Conservation (phyloP, 2,329 filamentous ascomycete genomes). For the Penicillium glabrum region DNA sequence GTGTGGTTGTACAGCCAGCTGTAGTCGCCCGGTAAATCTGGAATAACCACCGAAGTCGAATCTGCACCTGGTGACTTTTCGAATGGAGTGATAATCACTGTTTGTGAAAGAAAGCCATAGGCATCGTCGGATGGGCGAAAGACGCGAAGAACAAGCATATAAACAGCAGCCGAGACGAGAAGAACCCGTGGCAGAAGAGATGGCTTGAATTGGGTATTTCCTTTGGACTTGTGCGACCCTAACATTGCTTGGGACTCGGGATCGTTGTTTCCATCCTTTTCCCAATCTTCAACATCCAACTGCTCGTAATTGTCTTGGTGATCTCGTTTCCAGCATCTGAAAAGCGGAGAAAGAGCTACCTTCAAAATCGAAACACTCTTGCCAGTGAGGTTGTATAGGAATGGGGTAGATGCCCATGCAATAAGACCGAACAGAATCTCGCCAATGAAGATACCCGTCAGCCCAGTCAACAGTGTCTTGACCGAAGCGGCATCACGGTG, state of each 20-base stretch:
- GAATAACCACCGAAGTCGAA: constrained; percentile 12
- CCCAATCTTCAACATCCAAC: constrained; percentile 14
- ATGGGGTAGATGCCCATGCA: constrained; percentile 17
- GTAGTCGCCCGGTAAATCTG: constrained; percentile 16
- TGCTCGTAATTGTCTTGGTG: constrained; percentile 8
- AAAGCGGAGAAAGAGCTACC: not conserved
- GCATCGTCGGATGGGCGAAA: constrained; percentile 16
- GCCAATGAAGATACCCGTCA: constrained; percentile 21
- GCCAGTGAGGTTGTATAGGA: constrained; percentile 13
- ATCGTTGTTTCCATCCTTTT: constrained; percentile 5
- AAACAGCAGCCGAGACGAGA: not conserved
- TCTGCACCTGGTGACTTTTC: constrained; percentile 6
- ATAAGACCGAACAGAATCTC: constrained; percentile 16
- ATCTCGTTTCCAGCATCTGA: constrained; percentile 6
- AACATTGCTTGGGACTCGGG: constrained; percentile 4
- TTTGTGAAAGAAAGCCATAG: constrained; percentile 22
- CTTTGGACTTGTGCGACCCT: not conserved
- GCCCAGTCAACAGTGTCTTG: constrained; percentile 23
- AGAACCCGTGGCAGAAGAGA: constrained; percentile 6
- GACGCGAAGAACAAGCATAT: constrained; percentile 10
- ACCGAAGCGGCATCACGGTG: constrained; percentile 23
- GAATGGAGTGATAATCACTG: constrained; percentile 21
- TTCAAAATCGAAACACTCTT: not conserved
- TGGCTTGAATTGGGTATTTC: not conserved
- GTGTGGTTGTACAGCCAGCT: constrained; percentile 24